These are phyloP conservation scores for Leccinum obscurum DNA, from an alignment of 768 basidiomycete species.

Conservation along the genomic window DNA sequence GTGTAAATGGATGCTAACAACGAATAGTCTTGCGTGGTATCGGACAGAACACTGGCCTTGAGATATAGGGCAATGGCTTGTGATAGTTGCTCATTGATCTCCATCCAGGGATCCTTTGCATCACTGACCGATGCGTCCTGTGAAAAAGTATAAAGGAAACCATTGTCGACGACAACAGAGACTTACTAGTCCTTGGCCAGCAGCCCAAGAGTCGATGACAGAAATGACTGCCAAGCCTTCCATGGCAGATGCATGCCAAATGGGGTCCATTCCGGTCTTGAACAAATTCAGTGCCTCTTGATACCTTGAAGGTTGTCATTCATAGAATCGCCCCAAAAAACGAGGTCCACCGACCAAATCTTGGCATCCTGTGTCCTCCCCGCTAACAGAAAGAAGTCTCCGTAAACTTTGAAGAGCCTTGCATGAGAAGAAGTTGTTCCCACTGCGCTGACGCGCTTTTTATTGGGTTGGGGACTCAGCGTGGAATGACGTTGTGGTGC, in stretches of 20 bases:
- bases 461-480: slow-evolving; percentile 42
- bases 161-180: slow-evolving; percentile 1
- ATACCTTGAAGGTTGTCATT: slow-evolving; percentile 56
- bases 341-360: slow-evolving; percentile 58
- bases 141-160: slow-evolving; percentile 10
- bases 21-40: slow-evolving; percentile 56
- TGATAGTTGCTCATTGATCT: slow-evolving; percentile 69
- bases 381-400: slow-evolving; percentile 83
- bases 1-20: slow-evolving; percentile 67
- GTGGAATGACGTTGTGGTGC: slow-evolving; percentile 50
- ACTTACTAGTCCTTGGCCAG: slow-evolving; percentile 70
- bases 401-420: slow-evolving; percentile 83
- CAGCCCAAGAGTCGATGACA: slow-evolving; percentile 83
- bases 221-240: slow-evolving; percentile 83
- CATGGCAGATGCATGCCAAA: slow-evolving; percentile 88
- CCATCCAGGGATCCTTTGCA: slow-evolving; percentile 70
- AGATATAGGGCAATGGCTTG: slow-evolving; percentile 65
- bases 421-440: slow-evolving; percentile 79
- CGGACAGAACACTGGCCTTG: slow-evolving; percentile 51
- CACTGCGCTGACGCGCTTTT: slow-evolving; percentile 63
- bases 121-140: slow-evolving; percentile 58
- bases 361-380: slow-evolving; percentile 84
- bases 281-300: slow-evolving; percentile 81
- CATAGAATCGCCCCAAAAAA: slow-evolving; percentile 10
- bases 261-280: slow-evolving; percentile 68